Evolutionary conservation across 306 rosid species (phyloP).

Genomic region (Casuarina equisetifolia): DNA sequence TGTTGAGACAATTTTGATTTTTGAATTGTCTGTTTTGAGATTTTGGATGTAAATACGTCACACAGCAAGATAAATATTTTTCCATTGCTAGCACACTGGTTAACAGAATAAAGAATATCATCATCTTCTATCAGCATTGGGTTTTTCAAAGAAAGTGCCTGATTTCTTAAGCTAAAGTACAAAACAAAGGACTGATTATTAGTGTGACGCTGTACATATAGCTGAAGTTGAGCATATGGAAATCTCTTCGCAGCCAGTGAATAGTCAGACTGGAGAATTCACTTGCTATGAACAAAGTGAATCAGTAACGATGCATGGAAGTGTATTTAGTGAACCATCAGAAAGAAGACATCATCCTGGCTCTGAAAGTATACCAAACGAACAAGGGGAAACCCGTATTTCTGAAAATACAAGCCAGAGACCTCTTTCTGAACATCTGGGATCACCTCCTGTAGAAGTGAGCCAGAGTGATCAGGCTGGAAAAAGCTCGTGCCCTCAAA

Average conservation of each 20-base stretch:
- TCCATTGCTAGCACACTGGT: not conserved
- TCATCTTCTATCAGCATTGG: slow-evolving; percentile 15
- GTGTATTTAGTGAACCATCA: slow-evolving; percentile 35
- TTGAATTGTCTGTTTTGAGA: slow-evolving; percentile 6
- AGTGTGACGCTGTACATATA: slow-evolving; percentile 30
- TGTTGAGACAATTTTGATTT: slow-evolving; percentile 8
- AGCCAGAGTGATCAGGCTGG: slow-evolving; percentile 31
- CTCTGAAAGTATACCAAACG: slow-evolving; percentile 35
- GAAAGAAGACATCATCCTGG: slow-evolving; percentile 36
- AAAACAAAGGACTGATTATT: slow-evolving; percentile 14
- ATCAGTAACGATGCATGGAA: slow-evolving; percentile 37
- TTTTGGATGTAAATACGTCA: slow-evolving; percentile 19
- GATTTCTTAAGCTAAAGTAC: not conserved
- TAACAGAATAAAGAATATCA: not conserved
- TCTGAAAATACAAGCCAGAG: slow-evolving; percentile 30
- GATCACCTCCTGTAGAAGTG: slow-evolving; percentile 23
- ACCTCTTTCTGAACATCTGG: slow-evolving; percentile 39
- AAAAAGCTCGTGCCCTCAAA: slow-evolving; percentile 28
- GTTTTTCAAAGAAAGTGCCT: not conserved
- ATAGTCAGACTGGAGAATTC: slow-evolving; percentile 32
- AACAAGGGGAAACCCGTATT: slow-evolving; percentile 34
- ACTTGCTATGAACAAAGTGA: slow-evolving; percentile 23
- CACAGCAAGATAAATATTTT: not conserved
- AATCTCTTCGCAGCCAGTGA: slow-evolving; percentile 31
- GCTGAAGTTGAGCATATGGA: slow-evolving; percentile 34